A percentile compares a stretch with the other conserved stretches of the same genome.
phyloP scores from a whole-genome alignment of 352 stramenopile genomes.

The Phytophthora syringae region DNA sequence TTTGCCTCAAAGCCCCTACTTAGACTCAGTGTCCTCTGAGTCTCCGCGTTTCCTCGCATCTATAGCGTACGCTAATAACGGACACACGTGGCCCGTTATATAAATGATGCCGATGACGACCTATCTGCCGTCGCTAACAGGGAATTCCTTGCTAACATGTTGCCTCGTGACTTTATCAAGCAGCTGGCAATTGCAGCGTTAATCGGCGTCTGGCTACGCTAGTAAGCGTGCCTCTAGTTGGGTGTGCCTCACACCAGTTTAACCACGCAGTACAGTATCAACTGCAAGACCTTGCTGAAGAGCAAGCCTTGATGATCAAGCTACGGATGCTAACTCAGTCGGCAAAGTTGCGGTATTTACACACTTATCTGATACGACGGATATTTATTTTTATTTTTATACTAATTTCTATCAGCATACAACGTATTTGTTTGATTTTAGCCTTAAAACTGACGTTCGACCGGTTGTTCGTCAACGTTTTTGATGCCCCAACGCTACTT shows the following conservation, averaged over 20 bases:
- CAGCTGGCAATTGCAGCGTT: too few relatives aligned
- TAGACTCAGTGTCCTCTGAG: too few relatives aligned
- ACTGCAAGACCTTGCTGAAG: neutral
- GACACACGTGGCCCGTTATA: too few relatives aligned
- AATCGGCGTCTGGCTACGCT: neutral
- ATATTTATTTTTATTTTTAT: neutral
- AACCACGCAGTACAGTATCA: neutral
- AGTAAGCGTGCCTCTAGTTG: neutral
- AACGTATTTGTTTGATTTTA: neutral
- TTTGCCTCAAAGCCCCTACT: too few relatives aligned
- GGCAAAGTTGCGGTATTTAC: neutral
- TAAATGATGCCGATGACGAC: too few relatives aligned
- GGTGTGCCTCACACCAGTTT: neutral
- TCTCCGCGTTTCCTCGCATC: too few relatives aligned
- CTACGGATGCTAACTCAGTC: neutral
- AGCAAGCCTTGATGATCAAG: neutral
- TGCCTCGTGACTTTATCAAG: too few relatives aligned
- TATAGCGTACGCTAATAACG: too few relatives aligned
- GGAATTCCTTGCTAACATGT: too few relatives aligned
- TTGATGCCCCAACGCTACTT: constrained; percentile 9
- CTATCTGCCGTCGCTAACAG: too few relatives aligned
- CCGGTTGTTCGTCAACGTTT: neutral
- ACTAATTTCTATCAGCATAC: neutral
- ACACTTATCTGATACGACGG: neutral
- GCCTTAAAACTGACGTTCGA: neutral